Evolutionary conservation across 768 basidiomycete genomes (phyloP).

Genomic region (Rhizopogon roseolus): DNA sequence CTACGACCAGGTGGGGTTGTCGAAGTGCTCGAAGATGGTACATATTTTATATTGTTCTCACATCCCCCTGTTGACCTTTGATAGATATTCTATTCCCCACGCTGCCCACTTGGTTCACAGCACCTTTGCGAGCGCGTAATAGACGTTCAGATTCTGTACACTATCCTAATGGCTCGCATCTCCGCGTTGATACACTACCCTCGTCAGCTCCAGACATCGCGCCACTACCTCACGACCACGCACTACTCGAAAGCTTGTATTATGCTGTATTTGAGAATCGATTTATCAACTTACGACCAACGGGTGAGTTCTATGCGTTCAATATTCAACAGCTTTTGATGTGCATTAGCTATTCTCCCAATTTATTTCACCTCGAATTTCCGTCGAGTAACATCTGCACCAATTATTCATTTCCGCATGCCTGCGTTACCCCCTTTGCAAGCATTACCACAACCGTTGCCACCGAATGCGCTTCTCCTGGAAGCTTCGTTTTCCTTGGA

Average conservation of each 20-base stretch:
- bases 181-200: constrained; percentile 24
- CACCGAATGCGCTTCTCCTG: constrained; percentile 18
- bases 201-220: constrained; percentile 26
- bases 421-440: constrained; percentile 64
- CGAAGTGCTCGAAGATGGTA: constrained; percentile 73
- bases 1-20: constrained; percentile 65
- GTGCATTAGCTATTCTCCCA: constrained; percentile 52
- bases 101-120: constrained; percentile 75
- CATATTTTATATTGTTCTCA: constrained; percentile 7
- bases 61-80: neutral
- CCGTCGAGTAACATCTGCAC: constrained; percentile 56
- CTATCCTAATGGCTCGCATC: constrained; percentile 42
- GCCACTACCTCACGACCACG: constrained; percentile 58
- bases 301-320: constrained; percentile 38
- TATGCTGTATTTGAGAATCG: constrained; percentile 64
- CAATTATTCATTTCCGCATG: constrained; percentile 61
- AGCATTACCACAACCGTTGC: constrained; percentile 32
- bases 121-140: constrained; percentile 54
- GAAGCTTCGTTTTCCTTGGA: constrained; percentile 18
- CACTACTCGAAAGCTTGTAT: constrained; percentile 61
- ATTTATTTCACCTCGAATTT: constrained; percentile 71
- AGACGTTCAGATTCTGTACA: constrained; percentile 45
- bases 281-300: constrained; percentile 68
- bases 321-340: neutral
- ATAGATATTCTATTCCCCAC: constrained; percentile 73